Base-by-base conservation (phyloP, 2,329 filamentous ascomycete species). In the Neonectria punicea region DNA sequence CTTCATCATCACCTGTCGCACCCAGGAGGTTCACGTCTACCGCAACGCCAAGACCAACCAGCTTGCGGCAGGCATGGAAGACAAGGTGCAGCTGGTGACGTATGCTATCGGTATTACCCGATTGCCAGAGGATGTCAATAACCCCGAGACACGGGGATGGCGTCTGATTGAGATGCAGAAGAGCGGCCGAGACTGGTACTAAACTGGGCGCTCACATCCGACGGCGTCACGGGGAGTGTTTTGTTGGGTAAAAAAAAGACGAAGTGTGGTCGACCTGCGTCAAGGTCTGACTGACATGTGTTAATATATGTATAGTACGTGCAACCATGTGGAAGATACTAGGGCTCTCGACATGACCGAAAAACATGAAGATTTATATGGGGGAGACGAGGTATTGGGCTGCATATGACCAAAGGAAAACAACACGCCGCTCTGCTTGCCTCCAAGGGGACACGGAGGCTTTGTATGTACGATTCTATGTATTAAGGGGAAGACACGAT, bases 161-260 rank as follows among this genome's bases (percentile, higher is more conserved):
- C 91, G 95, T 75, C 84, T 99, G 80, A 98, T 99, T 77, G 96
- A 99, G 84, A 89, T 99, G 85, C 96, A 99, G 81, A 99, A 99
- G 90, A 97, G 93, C 80, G 95, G 93, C 61, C 89, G 96, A 76
- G 96, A 99, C 82, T 98, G 87, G 80, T 87, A 87, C 72, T 89
- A 81, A 82, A 22, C 39, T 18, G 53, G 44, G 57, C 57, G 58
- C 60, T 68, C 53, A 58, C 58, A 66, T 54, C 62, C 53, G 67
- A 70, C 70, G 72, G 73, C 70, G 72, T 72, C 68, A 71, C 10
- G 68, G 65, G 53, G 53, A 62, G 54, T 65, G 60, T 64, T 67
- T 66, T 70, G 64, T 69, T 71, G 68, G 66, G 69, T 72, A 68
- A 50, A 69, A 63, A 63, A 63, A 73, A 55, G 62, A 70, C 60